These are phyloP conservation scores for Erysimum cheiranthoides DNA, from an alignment of 345 rosid genomes.

Conservation along the genomic window DNA sequence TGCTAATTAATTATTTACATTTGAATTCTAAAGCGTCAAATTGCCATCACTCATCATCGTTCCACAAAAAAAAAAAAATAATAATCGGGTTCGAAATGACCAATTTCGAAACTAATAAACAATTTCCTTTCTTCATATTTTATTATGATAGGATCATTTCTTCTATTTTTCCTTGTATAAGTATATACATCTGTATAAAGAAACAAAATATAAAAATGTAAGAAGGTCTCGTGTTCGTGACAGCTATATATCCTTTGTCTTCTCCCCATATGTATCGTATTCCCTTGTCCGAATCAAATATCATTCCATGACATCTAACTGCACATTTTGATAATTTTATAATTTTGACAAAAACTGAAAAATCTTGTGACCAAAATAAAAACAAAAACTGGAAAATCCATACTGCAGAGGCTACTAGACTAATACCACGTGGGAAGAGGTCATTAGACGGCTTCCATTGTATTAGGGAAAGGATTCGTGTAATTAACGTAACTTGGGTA, in stretches of 20 bases:
- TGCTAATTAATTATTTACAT: too few relatives aligned
- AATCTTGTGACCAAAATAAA: conserved; percentile 12
- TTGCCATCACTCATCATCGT: too few relatives aligned
- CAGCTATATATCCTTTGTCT: conserved; percentile 47
- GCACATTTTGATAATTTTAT: conserved; percentile 11
- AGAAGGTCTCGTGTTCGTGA: conserved; percentile 48
- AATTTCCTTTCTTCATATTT: background rate
- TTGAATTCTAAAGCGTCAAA: too few relatives aligned
- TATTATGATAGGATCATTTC: background rate
- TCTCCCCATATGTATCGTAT: conserved; percentile 38
- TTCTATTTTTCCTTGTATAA: background rate
- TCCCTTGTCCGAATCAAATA: conserved; percentile 43
- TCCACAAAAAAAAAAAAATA: too few relatives aligned
- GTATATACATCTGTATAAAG: background rate
- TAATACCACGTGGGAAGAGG: conserved; percentile 26
- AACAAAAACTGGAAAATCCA: conserved; percentile 8
- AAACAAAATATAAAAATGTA: conserved; percentile 9
- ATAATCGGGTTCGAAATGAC: background rate
- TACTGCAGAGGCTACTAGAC: conserved; percentile 20
- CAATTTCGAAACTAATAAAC: background rate
- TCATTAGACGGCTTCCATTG: conserved; percentile 26
- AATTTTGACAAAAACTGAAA: conserved; percentile 15
- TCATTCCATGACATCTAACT: conserved; percentile 36
- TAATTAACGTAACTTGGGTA: background rate
- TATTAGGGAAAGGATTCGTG: conserved; percentile 15